These are phyloP conservation scores for Escovopsis sp. DNA, from an alignment of 2,329 filamentous ascomycete species.

Conservation along the genomic window DNA sequence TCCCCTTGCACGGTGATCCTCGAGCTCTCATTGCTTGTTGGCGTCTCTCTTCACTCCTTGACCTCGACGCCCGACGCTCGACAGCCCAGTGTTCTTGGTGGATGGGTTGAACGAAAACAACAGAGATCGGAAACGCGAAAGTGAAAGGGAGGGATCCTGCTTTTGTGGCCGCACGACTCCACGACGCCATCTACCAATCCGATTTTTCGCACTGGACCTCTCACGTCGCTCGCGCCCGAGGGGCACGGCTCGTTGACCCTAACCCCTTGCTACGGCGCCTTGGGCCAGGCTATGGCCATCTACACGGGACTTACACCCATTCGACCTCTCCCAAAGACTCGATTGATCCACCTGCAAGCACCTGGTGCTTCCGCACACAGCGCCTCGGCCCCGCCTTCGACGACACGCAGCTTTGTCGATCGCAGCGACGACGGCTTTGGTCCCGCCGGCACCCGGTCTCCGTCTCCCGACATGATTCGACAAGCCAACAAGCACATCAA, in stretches of 20 bases:
- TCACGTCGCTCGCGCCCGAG: constrained; percentile 9
- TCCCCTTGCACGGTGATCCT: constrained; percentile 2
- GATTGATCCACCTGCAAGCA: constrained; percentile 34
- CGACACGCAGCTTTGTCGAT: background rate
- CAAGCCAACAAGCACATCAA: constrained; percentile 45
- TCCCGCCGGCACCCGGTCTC: constrained; percentile 44
- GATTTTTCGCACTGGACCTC: constrained; percentile 8
- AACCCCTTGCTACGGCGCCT: no score
- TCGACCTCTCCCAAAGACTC: background rate
- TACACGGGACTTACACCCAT: constrained; percentile 1
- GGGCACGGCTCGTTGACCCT: constrained; percentile 16
- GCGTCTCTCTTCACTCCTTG: background rate
- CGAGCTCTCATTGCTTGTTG: background rate
- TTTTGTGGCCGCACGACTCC: background rate
- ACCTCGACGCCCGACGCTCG: background rate
- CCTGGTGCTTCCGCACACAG: constrained; percentile 44
- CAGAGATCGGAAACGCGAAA: background rate
- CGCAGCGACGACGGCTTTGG: constrained; percentile 29
- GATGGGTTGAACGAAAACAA: no score
- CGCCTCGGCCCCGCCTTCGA: constrained; percentile 1
- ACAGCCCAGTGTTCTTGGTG: no score
- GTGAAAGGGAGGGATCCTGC: background rate
- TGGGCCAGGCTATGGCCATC: constrained; percentile 6
- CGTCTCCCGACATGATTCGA: constrained; percentile 43
- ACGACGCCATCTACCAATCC: constrained; percentile 1